Percentiles rank a stretch among this genome's conserved stretches.
Conservation (phyloP, 2,329 filamentous ascomycete species). For the Neonectria punicea region DNA sequence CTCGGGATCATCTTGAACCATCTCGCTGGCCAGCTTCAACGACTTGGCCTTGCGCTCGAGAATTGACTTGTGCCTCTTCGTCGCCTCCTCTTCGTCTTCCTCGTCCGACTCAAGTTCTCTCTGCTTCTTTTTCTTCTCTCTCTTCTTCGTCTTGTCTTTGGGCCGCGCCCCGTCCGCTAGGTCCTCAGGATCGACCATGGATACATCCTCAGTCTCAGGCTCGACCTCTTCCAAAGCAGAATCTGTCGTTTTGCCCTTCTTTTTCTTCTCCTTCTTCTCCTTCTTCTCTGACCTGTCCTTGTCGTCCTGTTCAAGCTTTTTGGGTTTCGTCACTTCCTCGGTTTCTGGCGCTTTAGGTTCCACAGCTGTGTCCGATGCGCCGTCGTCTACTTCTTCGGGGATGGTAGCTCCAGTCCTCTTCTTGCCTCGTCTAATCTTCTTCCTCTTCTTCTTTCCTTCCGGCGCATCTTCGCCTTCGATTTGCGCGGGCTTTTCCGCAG, state of each 20-base stretch:
- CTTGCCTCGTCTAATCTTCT: slow-evolving; percentile 39
- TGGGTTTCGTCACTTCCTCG: slow-evolving; percentile 37
- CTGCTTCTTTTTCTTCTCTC: slow-evolving; percentile 38
- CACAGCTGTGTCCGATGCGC: slow-evolving; percentile 10
- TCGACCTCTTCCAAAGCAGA: background rate
- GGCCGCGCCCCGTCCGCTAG: slow-evolving; percentile 6
- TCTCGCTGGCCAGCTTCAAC: slow-evolving; percentile 58
- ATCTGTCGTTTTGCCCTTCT: slow-evolving; percentile 8
- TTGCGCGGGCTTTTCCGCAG: slow-evolving; percentile 6
- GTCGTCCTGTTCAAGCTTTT: slow-evolving; percentile 49
- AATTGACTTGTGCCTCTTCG: slow-evolving; percentile 59
- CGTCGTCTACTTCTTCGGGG: slow-evolving; percentile 24
- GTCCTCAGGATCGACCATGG: slow-evolving; percentile 36
- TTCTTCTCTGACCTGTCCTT: slow-evolving; percentile 41
- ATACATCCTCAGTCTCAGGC: slow-evolving; percentile 21
- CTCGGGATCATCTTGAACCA: slow-evolving; percentile 47
- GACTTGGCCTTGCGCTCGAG: slow-evolving; percentile 67
- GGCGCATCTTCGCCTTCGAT: slow-evolving; percentile 25
- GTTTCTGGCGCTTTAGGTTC: slow-evolving; percentile 21
- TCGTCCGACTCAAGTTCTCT: slow-evolving; percentile 34
- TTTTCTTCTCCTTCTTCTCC: slow-evolving; percentile 26
- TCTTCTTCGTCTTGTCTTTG: slow-evolving; percentile 37
- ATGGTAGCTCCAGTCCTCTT: slow-evolving; percentile 31
- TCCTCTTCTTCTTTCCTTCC: slow-evolving; percentile 38
- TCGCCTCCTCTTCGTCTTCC: slow-evolving; percentile 42